Evolutionary conservation across 768 basidiomycete genomes (phyloP).

Genomic region (Russula lepida): DNA sequence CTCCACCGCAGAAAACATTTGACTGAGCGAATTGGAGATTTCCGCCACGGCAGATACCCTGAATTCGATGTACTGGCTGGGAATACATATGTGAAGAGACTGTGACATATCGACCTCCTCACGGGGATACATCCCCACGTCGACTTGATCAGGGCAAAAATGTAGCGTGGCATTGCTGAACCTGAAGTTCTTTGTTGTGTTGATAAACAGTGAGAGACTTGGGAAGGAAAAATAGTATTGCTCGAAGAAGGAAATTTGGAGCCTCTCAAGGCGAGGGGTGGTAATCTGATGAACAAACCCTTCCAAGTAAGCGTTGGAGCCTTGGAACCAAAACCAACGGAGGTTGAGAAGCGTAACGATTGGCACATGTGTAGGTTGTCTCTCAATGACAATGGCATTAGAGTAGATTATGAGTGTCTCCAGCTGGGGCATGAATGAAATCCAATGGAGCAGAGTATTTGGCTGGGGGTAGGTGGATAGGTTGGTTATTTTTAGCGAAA

Average conservation of each 20-base stretch:
- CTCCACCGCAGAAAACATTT: not conserved
- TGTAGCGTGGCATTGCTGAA: not conserved
- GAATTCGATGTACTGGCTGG: not conserved
- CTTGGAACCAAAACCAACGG: not conserved
- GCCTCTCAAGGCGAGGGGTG: not conserved
- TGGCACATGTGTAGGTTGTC: not conserved
- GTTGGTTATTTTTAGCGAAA: accelerated
- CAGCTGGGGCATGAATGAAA: not conserved
- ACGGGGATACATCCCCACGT: not conserved
- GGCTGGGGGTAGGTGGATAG: not conserved
- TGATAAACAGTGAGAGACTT: not conserved
- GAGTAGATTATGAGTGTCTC: not conserved
- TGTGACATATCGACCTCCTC: not conserved
- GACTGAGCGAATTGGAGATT: not conserved
- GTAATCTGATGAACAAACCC: not conserved
- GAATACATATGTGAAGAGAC: not conserved
- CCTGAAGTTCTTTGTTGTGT: not conserved
- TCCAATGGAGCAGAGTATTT: not conserved
- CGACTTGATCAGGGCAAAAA: not conserved
- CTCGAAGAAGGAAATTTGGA: not conserved
- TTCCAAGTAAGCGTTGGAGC: not conserved
- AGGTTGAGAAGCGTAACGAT: not conserved
- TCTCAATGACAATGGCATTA: not conserved
- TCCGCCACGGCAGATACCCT: not conserved
- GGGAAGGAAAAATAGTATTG: not conserved